Conservation (phyloP, 1,284 basidiomycete species). For the Exobasidium cylindrosporum region DNA sequence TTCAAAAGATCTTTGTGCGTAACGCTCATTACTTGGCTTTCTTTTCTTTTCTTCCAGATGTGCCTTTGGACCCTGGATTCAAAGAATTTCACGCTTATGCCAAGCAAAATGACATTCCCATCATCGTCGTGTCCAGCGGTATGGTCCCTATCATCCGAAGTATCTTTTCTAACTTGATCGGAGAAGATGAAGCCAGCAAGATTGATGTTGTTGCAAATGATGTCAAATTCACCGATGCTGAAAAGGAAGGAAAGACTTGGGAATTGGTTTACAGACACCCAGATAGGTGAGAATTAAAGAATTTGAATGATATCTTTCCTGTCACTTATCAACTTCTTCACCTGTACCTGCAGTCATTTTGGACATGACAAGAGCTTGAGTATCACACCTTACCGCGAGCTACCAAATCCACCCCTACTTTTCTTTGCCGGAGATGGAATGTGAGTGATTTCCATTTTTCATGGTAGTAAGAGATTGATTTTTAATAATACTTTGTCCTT, state of each 20-base stretch:
- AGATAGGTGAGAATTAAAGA: slow-evolving; percentile 24
- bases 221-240: slow-evolving; percentile 52
- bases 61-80: slow-evolving; percentile 54
- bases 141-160: slow-evolving; percentile 53
- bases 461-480: too few relatives aligned
- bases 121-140: slow-evolving; percentile 53
- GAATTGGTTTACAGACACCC: slow-evolving; percentile 54
- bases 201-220: slow-evolving; percentile 54
- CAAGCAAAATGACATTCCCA: slow-evolving; percentile 51
- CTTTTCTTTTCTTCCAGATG: slow-evolving; percentile 21
- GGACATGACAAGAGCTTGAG: slow-evolving; percentile 54
- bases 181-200: slow-evolving; percentile 51
- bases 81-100: slow-evolving; percentile 54
- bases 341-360: slow-evolving; percentile 30
- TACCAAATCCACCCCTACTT: slow-evolving; percentile 46
- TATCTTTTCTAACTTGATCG: slow-evolving; percentile 53
- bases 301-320: not conserved
- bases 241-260: slow-evolving; percentile 49
- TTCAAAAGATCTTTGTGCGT: too few relatives aligned
- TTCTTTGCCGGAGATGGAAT: slow-evolving; percentile 55
- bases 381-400: slow-evolving; percentile 51
- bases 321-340: not conserved
- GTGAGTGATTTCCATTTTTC: slow-evolving; percentile 20
- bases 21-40: too few relatives aligned
- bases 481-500: not conserved